Base-by-base conservation (phyloP, 2,329 filamentous ascomycete genomes). In the Huntiella decipiens region DNA sequence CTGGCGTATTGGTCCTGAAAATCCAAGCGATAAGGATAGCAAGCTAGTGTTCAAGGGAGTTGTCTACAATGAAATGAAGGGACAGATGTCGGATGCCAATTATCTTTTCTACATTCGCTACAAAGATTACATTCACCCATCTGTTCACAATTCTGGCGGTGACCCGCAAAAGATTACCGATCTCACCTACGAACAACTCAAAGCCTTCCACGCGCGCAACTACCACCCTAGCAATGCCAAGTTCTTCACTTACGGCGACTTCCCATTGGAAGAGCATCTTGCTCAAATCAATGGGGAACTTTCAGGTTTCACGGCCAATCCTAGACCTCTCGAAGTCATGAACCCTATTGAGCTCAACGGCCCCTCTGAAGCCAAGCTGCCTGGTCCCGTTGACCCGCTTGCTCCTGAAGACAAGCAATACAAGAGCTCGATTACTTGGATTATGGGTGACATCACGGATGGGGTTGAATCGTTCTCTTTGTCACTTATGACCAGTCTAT, bases 41-140 rank as follows among this genome's bases (percentile, higher is more conserved):
- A 76, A 75, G 52, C 64, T 93, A 36, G 83, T 94, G 1, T 96
- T 96, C 70, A 96, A 96, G 65, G 88, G 88, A 19, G 91, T 96
- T 1, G 88, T 96, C 1, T 96, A 96, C 65, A 98, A 98, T 56
- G 91, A 98, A 65, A 98, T 98, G 91, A 98, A 98, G 64, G 91
- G 91, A 0, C 87, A 95, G 58, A 93, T 96, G 79, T 96, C 91
- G 2, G 91, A 98, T 60, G 86, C 88, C 5, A 85, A 85, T 53
- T 98, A 98, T 56, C 67, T 96, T 1, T 98, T 84, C 66, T 96
- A 95, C 60, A 93, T 95, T 53, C 74, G 81, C 45, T 98, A 93
- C 62, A 85, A 93, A 58, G 86, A 96, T 55, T 81, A 91, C 58
- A 84, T 98, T 45, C 91, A 93, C 58, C 91, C 91, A 0, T 80